Evolutionary conservation across 1,284 basidiomycete genomes (phyloP).

Genomic region (Flammula alnicola): DNA sequence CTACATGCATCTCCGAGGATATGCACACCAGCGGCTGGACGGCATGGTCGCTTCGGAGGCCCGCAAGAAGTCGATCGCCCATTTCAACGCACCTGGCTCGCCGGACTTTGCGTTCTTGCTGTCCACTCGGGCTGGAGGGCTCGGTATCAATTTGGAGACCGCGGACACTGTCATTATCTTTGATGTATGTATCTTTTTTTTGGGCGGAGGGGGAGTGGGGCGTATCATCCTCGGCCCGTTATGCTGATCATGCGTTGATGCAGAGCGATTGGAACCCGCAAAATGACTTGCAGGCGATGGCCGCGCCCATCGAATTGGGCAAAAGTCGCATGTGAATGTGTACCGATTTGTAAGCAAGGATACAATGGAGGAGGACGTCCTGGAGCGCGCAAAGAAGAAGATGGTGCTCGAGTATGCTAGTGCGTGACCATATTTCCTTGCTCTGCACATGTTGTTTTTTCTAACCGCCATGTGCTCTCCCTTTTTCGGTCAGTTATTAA

Average conservation of each 20-base stretch:
- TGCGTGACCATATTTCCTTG: conserved; percentile 52
- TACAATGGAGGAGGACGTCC: conserved; percentile 98
- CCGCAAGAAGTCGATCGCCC: conserved; percentile 93
- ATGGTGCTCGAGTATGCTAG: conserved; percentile 99
- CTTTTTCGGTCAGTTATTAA: conserved; percentile 91
- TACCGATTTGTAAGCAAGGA: conserved; percentile 99
- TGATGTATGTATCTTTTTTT: conserved; percentile 67
- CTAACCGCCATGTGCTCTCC: background rate
- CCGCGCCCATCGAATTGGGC: conserved; percentile 96
- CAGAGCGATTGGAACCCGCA: conserved; percentile 97
- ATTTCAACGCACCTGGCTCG: conserved; percentile 94
- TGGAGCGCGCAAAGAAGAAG: conserved; percentile 98
- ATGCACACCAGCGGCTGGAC: conserved; percentile 96
- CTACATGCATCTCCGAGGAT: conserved; percentile 91
- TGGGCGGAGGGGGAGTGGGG: background rate
- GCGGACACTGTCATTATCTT: conserved; percentile 99
- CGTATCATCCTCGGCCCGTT: conserved; percentile 3
- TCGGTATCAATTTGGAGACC: conserved; percentile 98
- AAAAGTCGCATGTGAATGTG: conserved; percentile 98
- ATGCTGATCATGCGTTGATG: conserved; percentile 13
- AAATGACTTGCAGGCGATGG: conserved; percentile 99
- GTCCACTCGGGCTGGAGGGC: conserved; percentile 95
- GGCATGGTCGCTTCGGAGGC: conserved; percentile 94
- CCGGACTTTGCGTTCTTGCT: conserved; percentile 97
- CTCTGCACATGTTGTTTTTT: conserved; percentile 2